These are phyloP conservation scores for Ceratobasidium sp. DNA, from an alignment of 1,284 basidiomycete species.

Conservation along the genomic window DNA sequence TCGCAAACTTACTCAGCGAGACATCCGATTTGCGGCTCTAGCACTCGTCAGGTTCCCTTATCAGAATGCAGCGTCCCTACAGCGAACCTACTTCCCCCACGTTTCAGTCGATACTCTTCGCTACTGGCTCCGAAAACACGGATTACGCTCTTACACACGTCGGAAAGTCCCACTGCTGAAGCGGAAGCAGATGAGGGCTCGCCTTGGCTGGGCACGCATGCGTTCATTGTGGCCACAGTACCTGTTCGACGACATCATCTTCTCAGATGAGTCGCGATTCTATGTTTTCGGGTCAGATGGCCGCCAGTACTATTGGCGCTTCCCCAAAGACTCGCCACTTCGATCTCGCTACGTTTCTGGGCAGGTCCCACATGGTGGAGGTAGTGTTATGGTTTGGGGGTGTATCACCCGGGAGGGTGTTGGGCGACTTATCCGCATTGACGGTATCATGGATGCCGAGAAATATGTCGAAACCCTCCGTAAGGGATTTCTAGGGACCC, in stretches of 20 bases:
- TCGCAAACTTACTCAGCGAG: neutral
- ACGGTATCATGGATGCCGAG: no score
- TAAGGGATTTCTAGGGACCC: neutral
- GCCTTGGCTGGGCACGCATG: neutral
- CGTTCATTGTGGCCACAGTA: neutral
- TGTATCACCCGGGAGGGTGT: constrained; percentile 33
- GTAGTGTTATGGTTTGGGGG: constrained; percentile 31
- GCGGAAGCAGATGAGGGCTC: neutral
- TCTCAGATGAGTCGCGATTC: neutral
- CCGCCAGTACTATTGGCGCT: neutral
- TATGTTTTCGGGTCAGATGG: neutral
- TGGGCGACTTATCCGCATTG: constrained; percentile 11
- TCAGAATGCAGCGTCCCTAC: neutral
- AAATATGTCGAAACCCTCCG: constrained; percentile 18
- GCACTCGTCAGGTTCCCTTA: neutral
- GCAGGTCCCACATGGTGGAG: neutral
- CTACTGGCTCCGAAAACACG: neutral
- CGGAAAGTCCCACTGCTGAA: neutral
- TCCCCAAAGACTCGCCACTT: neutral
- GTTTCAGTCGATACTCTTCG: neutral
- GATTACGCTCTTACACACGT: neutral
- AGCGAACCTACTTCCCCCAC: neutral
- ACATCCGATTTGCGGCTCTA: neutral
- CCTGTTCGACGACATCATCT: constrained; percentile 3
- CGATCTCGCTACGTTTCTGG: neutral